phyloP scores from a whole-genome alignment of 73 alveolate genomes.

The Symbiodinium pilosum region DNA sequence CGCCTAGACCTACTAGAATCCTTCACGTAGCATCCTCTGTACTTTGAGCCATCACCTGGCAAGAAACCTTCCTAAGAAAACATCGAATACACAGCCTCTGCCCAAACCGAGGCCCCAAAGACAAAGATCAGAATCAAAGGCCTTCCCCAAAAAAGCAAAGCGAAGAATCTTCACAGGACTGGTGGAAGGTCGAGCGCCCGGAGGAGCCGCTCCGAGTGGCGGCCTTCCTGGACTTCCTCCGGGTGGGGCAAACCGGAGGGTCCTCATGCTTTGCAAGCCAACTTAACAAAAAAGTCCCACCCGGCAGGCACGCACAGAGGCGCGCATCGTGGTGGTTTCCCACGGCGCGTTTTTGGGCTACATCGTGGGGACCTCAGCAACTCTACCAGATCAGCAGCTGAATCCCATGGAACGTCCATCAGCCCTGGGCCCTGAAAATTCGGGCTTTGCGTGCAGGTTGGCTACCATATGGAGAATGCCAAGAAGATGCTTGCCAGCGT shows the following conservation, averaged over 20 bases:
- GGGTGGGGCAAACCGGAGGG: not conserved
- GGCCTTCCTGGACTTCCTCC: conserved; percentile 58
- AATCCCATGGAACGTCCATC: no score
- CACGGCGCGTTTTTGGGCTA: conserved; percentile 64
- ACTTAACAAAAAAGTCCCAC: not conserved
- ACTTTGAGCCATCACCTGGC: no score
- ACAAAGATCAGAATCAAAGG: no score
- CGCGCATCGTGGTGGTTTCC: conserved; percentile 48
- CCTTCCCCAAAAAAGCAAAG: no score
- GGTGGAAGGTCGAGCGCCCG: conserved; percentile 54
- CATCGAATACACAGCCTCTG: not conserved
- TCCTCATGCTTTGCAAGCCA: not conserved
- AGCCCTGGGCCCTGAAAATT: no score
- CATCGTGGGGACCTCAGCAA: conserved; percentile 22
- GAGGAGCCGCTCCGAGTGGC: conserved; percentile 74
- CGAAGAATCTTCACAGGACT: no score
- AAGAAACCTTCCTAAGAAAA: no score
- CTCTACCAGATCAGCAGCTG: no score
- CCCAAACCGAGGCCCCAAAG: not conserved
- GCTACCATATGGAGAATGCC: conserved; percentile 77
- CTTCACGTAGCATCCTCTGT: no score
- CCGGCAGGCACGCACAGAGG: conserved; percentile 25
- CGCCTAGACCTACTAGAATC: no score
- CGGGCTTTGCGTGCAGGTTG: conserved; percentile 3
- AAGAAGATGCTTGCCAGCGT: no score